These are phyloP conservation scores for Nicotiana otophora DNA, from an alignment of 257 asterid genomes.

Conservation along the genomic window DNA sequence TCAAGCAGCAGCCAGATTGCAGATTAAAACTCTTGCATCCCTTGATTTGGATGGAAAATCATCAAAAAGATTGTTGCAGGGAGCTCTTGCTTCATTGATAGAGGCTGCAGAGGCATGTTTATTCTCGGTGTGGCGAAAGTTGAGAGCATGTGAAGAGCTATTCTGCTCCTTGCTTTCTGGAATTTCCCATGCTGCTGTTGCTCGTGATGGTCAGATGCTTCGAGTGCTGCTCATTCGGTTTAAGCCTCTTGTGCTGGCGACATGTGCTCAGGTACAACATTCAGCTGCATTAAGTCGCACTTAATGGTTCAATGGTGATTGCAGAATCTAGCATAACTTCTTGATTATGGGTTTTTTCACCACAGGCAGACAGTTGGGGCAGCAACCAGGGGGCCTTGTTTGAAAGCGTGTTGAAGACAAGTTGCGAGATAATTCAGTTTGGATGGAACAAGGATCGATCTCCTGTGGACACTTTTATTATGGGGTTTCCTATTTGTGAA, in stretches of 20 bases:
- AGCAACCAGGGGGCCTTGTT: slow-evolving; percentile 84
- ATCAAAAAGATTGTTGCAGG: slow-evolving; percentile 85
- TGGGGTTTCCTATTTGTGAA: slow-evolving; percentile 92
- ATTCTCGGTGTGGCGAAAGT: slow-evolving; percentile 75
- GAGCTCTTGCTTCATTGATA: slow-evolving; percentile 73
- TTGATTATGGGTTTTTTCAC: slow-evolving; percentile 10
- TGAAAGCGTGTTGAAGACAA: slow-evolving; percentile 74
- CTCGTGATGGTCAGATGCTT: slow-evolving; percentile 91
- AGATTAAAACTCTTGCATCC: slow-evolving; percentile 64
- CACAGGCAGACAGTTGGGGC: slow-evolving; percentile 79
- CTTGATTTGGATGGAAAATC: slow-evolving; percentile 83
- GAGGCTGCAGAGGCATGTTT: slow-evolving; percentile 90
- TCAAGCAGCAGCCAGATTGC: slow-evolving; percentile 79
- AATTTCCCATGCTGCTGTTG: slow-evolving; percentile 75
- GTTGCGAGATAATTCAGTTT: slow-evolving; percentile 80
- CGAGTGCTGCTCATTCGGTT: slow-evolving; percentile 83
- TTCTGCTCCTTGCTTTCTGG: slow-evolving; percentile 85
- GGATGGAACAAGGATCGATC: slow-evolving; percentile 93
- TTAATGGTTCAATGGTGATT: slow-evolving; percentile 14
- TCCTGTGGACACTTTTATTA: slow-evolving; percentile 88
- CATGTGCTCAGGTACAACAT: slow-evolving; percentile 78
- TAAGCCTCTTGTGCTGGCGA: slow-evolving; percentile 77
- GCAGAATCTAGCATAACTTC: slow-evolving; percentile 15
- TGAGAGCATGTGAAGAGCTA: slow-evolving; percentile 93
- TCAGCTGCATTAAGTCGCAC: slow-evolving; percentile 12